Percentiles rank a stretch among this genome's conserved stretches.
These are phyloP conservation scores for Globisporangium lucens DNA, from an alignment of 352 stramenopile genomes.

Conservation along the genomic window DNA sequence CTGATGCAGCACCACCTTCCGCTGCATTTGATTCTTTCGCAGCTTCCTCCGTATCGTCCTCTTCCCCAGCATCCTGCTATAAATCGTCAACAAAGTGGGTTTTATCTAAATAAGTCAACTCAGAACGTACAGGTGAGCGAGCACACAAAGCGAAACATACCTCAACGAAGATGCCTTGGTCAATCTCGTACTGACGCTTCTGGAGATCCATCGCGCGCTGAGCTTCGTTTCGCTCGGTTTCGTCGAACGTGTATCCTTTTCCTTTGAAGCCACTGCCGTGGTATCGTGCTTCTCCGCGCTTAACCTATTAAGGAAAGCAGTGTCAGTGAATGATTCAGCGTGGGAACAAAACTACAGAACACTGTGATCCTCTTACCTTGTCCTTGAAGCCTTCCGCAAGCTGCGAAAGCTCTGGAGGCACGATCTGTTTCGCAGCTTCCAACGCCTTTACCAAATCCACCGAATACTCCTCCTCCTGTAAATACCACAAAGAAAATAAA, in stretches of 20 bases:
- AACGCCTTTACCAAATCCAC: conserved; percentile 97
- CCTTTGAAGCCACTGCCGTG: conserved; percentile 96
- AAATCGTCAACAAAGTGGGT: background rate
- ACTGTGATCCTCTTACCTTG: conserved; percentile 55
- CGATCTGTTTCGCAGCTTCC: conserved; percentile 76
- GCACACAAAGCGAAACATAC: conserved; percentile 21
- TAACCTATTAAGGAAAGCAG: conserved; percentile 53
- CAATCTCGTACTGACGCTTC: conserved; percentile 86
- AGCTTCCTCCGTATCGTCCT: conserved; percentile 52
- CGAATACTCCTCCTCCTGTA: conserved; percentile 96
- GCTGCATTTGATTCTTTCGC: conserved; percentile 18
- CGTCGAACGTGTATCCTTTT: conserved; percentile 98
- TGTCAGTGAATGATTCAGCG: background rate
- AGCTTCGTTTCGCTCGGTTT: conserved; percentile 95
- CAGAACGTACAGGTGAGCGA: background rate
- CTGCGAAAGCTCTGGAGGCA: conserved; percentile 84
- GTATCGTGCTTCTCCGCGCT: conserved; percentile 94
- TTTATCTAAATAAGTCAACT: background rate
- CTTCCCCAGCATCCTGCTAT: conserved; percentile 46
- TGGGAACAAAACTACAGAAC: background rate
- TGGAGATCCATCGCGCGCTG: conserved; percentile 93
- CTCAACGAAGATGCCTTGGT: conserved; percentile 80
- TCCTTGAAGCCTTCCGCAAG: conserved; percentile 95
- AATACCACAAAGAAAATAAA: background rate
- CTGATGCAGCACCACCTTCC: background rate